phyloP scores from a whole-genome alignment of 1,284 basidiomycete species.

The Caloboletus firmus region DNA sequence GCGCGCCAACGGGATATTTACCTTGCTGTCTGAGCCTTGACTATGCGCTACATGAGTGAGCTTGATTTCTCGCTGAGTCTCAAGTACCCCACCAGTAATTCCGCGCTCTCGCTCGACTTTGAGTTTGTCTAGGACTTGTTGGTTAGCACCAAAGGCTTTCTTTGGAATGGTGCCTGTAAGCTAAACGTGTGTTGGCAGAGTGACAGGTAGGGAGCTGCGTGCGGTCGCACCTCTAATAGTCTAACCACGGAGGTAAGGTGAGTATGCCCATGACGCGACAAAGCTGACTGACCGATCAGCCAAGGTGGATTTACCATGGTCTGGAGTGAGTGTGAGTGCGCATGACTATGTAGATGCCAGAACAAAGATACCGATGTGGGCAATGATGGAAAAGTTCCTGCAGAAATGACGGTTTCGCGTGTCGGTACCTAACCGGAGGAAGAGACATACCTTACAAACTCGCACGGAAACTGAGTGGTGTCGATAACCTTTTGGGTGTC shows the following conservation, averaged over 20 bases:
- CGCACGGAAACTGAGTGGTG: slow-evolving; percentile 73
- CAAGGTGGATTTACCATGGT: slow-evolving; percentile 92
- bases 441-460: slow-evolving; percentile 65
- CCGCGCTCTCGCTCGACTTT: slow-evolving; percentile 96
- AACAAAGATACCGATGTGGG: slow-evolving; percentile 71
- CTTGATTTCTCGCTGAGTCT: background rate
- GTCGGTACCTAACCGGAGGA: background rate
- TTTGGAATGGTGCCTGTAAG: slow-evolving; percentile 84
- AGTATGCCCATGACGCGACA: background rate
- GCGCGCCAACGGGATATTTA: slow-evolving; percentile 27
- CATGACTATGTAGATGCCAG: background rate
- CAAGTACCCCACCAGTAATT: slow-evolving; percentile 68
- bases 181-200: slow-evolving; percentile 40
- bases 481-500: slow-evolving; percentile 39
- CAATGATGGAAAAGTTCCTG: slow-evolving; percentile 94
- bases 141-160: slow-evolving; percentile 64
- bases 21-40: slow-evolving; percentile 92
- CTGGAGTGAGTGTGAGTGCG: slow-evolving; percentile 36
- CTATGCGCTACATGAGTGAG: slow-evolving; percentile 35
- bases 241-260: slow-evolving; percentile 36
- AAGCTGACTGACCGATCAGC: slow-evolving; percentile 68
- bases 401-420: background rate
- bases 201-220: background rate
- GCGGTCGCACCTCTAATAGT: slow-evolving; percentile 60
- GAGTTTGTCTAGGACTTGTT: slow-evolving; percentile 92